phyloP scores from a whole-genome alignment of 495 filamentous ascomycete species.

The Cryomyces minteri region DNA sequence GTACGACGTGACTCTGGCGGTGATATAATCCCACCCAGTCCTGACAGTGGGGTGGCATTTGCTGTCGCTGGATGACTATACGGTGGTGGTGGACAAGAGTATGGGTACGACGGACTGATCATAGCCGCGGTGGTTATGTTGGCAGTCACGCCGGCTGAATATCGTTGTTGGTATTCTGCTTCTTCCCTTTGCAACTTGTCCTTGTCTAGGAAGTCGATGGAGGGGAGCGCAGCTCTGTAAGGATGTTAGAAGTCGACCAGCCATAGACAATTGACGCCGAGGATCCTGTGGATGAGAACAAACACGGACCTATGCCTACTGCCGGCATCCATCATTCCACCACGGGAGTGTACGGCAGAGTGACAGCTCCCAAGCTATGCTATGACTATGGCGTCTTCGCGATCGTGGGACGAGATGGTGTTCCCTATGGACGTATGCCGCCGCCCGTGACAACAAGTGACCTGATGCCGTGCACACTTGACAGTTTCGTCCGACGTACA shows the following conservation, averaged over 20 bases:
- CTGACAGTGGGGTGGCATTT: constrained; percentile 22
- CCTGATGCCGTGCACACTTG: not conserved
- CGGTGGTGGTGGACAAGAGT: constrained; percentile 35
- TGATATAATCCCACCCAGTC: constrained; percentile 33
- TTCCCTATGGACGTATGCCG: not conserved
- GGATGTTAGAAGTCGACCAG: constrained; percentile 5
- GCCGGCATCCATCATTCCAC: constrained; percentile 11
- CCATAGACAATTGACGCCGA: not conserved
- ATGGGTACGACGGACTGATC: constrained; percentile 41
- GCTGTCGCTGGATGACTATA: constrained; percentile 35
- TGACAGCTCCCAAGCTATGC: not conserved
- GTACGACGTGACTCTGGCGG: constrained; percentile 41
- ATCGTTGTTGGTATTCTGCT: constrained; percentile 24
- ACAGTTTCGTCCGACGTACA: no score
- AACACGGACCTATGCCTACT: constrained; percentile 19
- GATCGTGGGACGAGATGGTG: not conserved
- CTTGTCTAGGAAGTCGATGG: constrained; percentile 25
- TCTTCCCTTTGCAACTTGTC: constrained; percentile 31
- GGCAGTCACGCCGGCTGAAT: constrained; percentile 22
- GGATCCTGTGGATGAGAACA: constrained; percentile 3
- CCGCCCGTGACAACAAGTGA: not conserved
- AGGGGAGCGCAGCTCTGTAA: constrained; percentile 19
- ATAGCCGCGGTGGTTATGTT: constrained; percentile 33
- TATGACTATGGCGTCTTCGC: not conserved
- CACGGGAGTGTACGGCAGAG: constrained; percentile 1